phyloP scores from a whole-genome alignment of 2,329 filamentous ascomycete genomes.

The Emmonsia crescens region DNA sequence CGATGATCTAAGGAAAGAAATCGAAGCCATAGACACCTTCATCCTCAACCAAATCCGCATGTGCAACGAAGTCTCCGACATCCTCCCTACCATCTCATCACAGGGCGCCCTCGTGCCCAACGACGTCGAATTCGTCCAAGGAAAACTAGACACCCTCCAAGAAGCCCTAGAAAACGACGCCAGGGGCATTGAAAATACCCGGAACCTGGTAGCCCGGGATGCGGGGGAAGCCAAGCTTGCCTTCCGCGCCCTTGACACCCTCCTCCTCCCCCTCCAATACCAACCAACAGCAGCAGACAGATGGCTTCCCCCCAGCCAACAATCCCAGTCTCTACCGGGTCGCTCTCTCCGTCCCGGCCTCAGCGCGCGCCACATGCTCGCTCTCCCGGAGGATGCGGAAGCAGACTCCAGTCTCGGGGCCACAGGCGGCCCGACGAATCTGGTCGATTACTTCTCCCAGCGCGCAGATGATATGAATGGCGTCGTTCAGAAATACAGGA shows the following conservation, averaged over 20 bases:
- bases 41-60: conserved; percentile 67
- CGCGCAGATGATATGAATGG: conserved; percentile 52
- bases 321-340: conserved; percentile 27
- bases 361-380: conserved; percentile 29
- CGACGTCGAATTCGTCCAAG: conserved; percentile 53
- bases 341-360: conserved; percentile 30
- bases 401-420: conserved; percentile 33
- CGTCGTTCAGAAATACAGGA: conserved; percentile 47
- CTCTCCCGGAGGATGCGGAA: conserved; percentile 38
- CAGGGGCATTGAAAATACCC: conserved; percentile 46
- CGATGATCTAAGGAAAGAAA: conserved; percentile 66
- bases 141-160: conserved; percentile 53
- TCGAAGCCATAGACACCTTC: conserved; percentile 65
- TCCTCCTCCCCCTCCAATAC: conserved; percentile 57
- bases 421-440: conserved; percentile 45
- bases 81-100: conserved; percentile 52
- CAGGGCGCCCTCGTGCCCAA: conserved; percentile 54
- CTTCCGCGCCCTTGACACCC: conserved; percentile 63
- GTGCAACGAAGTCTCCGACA: conserved; percentile 65
- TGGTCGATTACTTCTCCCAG: conserved; percentile 54
- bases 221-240: conserved; percentile 59
- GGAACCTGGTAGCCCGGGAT: conserved; percentile 52
- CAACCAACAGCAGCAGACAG: conserved; percentile 38
- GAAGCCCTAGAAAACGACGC: conserved; percentile 53
- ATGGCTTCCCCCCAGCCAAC: conserved; percentile 32